Conservation (phyloP, 495 filamentous ascomycete genomes). For the Tuber melanosporum region DNA sequence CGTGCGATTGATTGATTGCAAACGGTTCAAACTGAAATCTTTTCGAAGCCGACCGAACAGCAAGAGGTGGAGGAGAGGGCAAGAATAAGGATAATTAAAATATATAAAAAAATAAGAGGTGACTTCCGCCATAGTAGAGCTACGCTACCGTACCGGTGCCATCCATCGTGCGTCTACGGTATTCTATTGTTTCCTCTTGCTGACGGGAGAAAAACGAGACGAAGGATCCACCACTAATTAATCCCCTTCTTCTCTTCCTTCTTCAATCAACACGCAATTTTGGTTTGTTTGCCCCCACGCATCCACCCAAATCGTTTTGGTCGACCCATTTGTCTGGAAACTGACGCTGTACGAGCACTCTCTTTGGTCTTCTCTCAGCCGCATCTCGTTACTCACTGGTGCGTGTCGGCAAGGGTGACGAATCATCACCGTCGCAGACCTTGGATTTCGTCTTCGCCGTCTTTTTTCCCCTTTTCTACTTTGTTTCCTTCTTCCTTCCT, state of each 20-base stretch:
- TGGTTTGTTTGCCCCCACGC: slow-evolving; percentile 3
- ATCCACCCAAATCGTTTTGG: not conserved
- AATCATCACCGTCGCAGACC: not conserved
- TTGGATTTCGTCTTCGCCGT: not conserved
- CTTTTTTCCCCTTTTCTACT: not conserved
- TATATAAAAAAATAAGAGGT: not conserved
- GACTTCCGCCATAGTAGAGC: not conserved
- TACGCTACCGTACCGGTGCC: not conserved
- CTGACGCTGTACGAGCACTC: not conserved
- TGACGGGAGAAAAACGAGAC: not conserved
- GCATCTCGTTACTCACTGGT: not conserved
- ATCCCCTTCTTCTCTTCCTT: not conserved
- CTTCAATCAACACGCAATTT: not conserved
- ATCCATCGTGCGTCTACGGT: not conserved
- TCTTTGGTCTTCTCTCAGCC: not conserved
- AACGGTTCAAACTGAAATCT: not conserved
- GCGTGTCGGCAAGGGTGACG: slow-evolving; percentile 1
- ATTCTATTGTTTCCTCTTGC: not conserved
- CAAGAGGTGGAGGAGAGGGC: not conserved
- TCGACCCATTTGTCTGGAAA: not conserved
- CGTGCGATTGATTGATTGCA: not conserved
- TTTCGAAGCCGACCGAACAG: not conserved
- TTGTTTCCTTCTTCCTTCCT: not conserved
- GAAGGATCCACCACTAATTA: not conserved
- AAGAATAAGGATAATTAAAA: not conserved